Evolutionary conservation across 208 protist species (phyloP), one percentile per base, ranked within the genome.

Genomic region (Naegleria lovaniensis): DNA sequence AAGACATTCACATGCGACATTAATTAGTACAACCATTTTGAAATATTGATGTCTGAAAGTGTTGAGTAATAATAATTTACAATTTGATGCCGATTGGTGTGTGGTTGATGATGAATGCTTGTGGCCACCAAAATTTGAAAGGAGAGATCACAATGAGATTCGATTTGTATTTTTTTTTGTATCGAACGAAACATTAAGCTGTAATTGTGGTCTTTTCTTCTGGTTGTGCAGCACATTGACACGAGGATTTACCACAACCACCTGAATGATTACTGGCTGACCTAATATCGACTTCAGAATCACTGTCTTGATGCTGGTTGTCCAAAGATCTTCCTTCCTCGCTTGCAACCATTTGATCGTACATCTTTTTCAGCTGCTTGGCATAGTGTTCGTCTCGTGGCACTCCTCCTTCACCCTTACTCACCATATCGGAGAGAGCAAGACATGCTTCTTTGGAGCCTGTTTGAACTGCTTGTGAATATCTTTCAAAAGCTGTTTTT

Each of bases 301-400:
- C 19, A 67, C 2, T 22, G 11, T 67, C n/a, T n/a, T n/a, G n/a
- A n/a, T n/a, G n/a, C n/a, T n/a, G n/a, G 55, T 48, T 7, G 22
- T 67, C 36, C 19, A 79, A 36, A 9, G 16, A 2, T 79, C 29
- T 29, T 79, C 67, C 29, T 2, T 36, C 67, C 36, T 79, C 67
- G 6, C 0, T 9, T 25, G 16, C 67, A 11, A 79, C 67, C 7
- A 79, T 11, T 36, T 25, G 16, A 36, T 79, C 67, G 29, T 79
- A 33, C 0, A 25, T n/a, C 1, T 36, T 79, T 79, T n/a, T 79
- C 0, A 79, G 29, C n/a, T 89, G 51, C 11, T 41, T 33, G 22
- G 48, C 85, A 40, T 89, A 67, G 4, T 89, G 39, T 89, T 89
- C 85, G 39, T 89, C 85, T 25, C 19, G 22, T 75, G 19, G 48